Evolutionary conservation across 2,329 filamentous ascomycete species (phyloP).

Genomic region (Epichloe scottii): DNA sequence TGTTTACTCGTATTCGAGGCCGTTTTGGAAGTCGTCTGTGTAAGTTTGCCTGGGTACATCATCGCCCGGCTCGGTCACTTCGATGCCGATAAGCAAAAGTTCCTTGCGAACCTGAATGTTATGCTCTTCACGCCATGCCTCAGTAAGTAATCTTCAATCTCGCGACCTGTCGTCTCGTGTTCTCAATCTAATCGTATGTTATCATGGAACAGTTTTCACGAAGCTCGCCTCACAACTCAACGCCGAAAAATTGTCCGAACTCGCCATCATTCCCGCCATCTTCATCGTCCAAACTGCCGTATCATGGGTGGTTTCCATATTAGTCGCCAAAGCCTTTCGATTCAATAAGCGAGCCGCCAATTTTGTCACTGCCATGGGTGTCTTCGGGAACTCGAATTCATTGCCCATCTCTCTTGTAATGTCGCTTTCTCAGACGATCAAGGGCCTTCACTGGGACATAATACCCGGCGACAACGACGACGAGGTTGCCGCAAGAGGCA

Average conservation of each 20-base stretch:
- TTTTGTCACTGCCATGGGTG: constrained; percentile 92
- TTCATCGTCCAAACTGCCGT: constrained; percentile 80
- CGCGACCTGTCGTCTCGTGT: too few species aligned
- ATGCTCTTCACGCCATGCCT: constrained; percentile 94
- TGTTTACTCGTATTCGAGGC: constrained; percentile 84
- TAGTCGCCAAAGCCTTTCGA: constrained; percentile 61
- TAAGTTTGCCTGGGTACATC: constrained; percentile 87
- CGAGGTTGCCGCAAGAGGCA: constrained; percentile 85
- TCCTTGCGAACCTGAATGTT: constrained; percentile 91
- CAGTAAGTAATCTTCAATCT: constrained; percentile 42
- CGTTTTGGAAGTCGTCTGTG: constrained; percentile 87
- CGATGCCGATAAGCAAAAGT: constrained; percentile 90
- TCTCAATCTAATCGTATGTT: background rate
- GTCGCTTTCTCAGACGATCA: constrained; percentile 82
- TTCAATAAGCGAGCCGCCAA: constrained; percentile 81
- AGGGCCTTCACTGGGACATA: constrained; percentile 85
- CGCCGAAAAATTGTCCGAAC: constrained; percentile 75
- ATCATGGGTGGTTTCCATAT: constrained; percentile 64
- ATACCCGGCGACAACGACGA: constrained; percentile 89
- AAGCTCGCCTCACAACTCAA: constrained; percentile 93
- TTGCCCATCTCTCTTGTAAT: constrained; percentile 92
- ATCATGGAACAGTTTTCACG: constrained; percentile 60
- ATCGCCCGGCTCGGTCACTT: constrained; percentile 85
- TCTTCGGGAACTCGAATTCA: constrained; percentile 98
- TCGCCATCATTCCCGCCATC: constrained; percentile 91